Percentiles rank a stretch among this genome's conserved stretches.
Evolutionary conservation across 2,329 filamentous ascomycete species (phyloP).

Genomic region (Colletotrichum sansevieriae): DNA sequence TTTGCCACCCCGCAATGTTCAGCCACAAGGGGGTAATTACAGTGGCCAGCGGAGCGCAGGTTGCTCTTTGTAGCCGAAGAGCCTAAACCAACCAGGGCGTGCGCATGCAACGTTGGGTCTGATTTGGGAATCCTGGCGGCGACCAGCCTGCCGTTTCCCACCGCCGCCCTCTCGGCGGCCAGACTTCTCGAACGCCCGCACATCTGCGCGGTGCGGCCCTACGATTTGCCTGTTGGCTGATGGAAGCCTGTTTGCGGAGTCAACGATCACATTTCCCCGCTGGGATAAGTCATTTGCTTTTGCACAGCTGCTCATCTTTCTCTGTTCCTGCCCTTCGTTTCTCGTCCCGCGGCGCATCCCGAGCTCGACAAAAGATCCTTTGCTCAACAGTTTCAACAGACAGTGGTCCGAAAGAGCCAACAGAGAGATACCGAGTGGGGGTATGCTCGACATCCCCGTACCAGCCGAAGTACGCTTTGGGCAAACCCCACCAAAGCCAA

Average conservation of each 20-base stretch:
- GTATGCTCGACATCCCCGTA: neutral
- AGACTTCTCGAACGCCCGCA: slow-evolving; percentile 41
- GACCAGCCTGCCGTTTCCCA: slow-evolving; percentile 41
- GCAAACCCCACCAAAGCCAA: slow-evolving; percentile 35
- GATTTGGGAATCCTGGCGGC: slow-evolving; percentile 29
- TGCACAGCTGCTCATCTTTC: neutral
- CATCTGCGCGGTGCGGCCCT: slow-evolving; percentile 39
- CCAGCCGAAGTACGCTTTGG: slow-evolving; percentile 21
- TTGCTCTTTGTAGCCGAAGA: neutral
- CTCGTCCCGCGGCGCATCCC: neutral
- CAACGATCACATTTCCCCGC: slow-evolving; percentile 31
- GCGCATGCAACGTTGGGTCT: slow-evolving; percentile 18
- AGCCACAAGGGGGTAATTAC: too few relatives aligned
- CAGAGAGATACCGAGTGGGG: slow-evolving; percentile 11
- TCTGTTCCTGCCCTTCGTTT: neutral
- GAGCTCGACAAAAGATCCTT: neutral
- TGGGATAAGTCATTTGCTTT: slow-evolving; percentile 19
- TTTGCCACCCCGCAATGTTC: too few relatives aligned
- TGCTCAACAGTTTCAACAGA: slow-evolving; percentile 5
- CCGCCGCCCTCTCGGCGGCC: slow-evolving; percentile 31
- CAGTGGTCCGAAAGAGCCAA: neutral
- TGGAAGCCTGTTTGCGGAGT: slow-evolving; percentile 33
- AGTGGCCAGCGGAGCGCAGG: neutral
- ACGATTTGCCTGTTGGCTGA: slow-evolving; percentile 41
- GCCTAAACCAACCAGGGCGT: neutral